Evolutionary conservation across 257 asterid genomes (phyloP).

Genomic region (Coffea canephora): DNA sequence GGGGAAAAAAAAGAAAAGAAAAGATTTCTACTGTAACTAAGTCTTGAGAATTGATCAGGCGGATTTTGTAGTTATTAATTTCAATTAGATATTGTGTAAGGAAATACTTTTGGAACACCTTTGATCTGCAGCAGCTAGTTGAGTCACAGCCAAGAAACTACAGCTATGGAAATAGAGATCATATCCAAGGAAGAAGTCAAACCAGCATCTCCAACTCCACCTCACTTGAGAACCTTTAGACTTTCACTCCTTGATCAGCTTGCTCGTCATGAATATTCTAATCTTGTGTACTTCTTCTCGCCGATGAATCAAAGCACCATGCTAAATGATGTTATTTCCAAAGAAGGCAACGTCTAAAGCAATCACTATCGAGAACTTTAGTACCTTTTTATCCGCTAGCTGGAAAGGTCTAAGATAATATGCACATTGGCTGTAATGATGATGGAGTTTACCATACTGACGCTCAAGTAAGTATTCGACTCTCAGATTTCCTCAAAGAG

Average conservation of each 20-base stretch:
- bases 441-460: slow-evolving; percentile 10
- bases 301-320: background rate
- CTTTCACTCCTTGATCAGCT: background rate
- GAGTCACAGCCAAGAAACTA: no score
- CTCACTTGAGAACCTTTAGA: background rate
- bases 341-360: background rate
- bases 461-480: background rate
- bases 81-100: no score
- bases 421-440: slow-evolving; percentile 7
- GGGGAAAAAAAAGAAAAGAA: no score
- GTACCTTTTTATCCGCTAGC: slow-evolving; percentile 12
- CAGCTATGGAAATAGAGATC: no score
- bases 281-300: background rate
- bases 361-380: slow-evolving; percentile 2
- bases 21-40: no score
- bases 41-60: no score
- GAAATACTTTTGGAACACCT: no score
- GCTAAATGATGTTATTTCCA: background rate
- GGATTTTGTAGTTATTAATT: no score
- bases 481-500: no score
- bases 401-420: background rate
- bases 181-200: no score
- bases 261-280: background rate
- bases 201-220: no score
- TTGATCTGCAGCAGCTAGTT: no score